Conservation (phyloP, 768 basidiomycete genomes). For the Phaeotremella skinneri region DNA sequence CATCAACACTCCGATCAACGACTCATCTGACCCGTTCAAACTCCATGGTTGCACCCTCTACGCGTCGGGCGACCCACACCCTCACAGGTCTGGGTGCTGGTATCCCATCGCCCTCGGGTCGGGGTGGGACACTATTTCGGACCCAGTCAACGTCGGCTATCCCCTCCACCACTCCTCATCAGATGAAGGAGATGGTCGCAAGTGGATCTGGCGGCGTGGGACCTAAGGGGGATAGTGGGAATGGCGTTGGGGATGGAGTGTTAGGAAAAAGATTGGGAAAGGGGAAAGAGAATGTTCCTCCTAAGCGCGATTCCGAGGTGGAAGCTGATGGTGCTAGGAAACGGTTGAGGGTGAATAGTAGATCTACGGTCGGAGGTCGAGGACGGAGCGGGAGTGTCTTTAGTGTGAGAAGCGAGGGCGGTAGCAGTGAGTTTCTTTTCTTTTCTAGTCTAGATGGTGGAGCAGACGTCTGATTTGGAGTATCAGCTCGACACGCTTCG, state of each 20-base stretch:
- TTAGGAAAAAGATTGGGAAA: slow-evolving; percentile 25
- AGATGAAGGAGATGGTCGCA: slow-evolving; percentile 21
- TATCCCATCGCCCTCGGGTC: background rate
- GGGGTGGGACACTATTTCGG: slow-evolving; percentile 26
- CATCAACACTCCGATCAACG: slow-evolving; percentile 9
- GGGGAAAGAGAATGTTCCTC: slow-evolving; percentile 48
- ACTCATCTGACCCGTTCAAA: slow-evolving; percentile 30
- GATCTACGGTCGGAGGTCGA: slow-evolving; percentile 21
- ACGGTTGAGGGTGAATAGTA: slow-evolving; percentile 24
- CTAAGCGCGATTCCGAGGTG: slow-evolving; percentile 35
- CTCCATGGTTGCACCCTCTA: slow-evolving; percentile 28
- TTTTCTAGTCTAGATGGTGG: background rate
- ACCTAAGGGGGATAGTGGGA: slow-evolving; percentile 16
- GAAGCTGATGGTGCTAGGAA: slow-evolving; percentile 28
- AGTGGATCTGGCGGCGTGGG: slow-evolving; percentile 16
- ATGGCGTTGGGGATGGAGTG: slow-evolving; percentile 27
- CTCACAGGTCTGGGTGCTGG: slow-evolving; percentile 4
- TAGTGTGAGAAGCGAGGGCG: slow-evolving; percentile 40
- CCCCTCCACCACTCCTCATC: slow-evolving; percentile 12
- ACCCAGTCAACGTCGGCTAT: slow-evolving; percentile 36
- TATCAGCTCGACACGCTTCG: slow-evolving; percentile 23
- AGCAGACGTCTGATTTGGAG: background rate
- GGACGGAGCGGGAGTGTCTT: slow-evolving; percentile 41
- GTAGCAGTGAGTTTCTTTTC: slow-evolving; percentile 23
- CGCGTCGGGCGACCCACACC: slow-evolving; percentile 19